Evolutionary conservation across 495 filamentous ascomycete genomes (phyloP), one percentile per base, ranked within the genome.

Genomic region (Zalerion maritima): DNA sequence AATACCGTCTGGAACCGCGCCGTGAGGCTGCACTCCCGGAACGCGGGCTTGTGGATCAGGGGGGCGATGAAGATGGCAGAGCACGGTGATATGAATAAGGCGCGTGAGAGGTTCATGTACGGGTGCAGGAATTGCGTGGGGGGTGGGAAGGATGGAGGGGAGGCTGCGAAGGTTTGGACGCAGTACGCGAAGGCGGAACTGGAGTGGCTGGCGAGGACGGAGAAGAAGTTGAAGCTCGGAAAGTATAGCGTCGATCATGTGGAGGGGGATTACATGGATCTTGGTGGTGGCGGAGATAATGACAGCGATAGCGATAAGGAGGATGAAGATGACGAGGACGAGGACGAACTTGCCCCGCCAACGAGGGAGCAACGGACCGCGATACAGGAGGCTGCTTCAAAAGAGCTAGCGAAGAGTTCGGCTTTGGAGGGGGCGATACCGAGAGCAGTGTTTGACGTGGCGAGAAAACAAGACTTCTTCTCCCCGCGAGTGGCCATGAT

Each of bases 141-240:
- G 14, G 73, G 75, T 16, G 65, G 60, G 36, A 51, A 58, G 8
- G 43, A 96, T 20, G 96, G 87, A 87, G 41, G 91, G 20, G 79
- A 91, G 53, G n/a, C n/a, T n/a, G 65, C 60, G 36, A 51, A 58
- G 8, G 43, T 96, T 20, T 96, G 87, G 89, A 41, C 91, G 20
- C 79, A 91, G 53, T 97, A 94, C 55, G 75, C 75, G 0, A 79
- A 80, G 51, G 64, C 92, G 54, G 89, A 97, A 58, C 76, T 93
- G 71, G 78, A 86, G 35, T 94, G 87, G 58, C 58, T 94, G 24
- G 71, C 69, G 13, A 83, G 84, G 48, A 72, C 94, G 41, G 72
- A 76, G 24, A 44, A 67, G 71, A 54, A 70, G 73, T 52, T 35
- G 50, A 54, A 28, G 57, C 55, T 16, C 57, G 17, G 46, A 45